phyloP scores from a whole-genome alignment of 768 basidiomycete genomes.

The Mycena kentingensis region DNA sequence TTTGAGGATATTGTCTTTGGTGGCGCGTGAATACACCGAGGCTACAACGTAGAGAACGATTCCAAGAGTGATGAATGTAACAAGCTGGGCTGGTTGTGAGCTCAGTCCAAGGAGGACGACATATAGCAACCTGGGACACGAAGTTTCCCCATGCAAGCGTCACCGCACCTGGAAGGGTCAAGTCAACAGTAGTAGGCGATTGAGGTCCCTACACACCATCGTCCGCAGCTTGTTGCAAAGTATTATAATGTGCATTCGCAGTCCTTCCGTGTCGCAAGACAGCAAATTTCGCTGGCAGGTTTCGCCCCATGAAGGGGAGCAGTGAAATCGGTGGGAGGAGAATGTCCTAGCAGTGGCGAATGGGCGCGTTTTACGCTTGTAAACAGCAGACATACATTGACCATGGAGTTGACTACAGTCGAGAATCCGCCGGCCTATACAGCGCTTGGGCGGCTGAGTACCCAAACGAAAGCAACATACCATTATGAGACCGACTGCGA shows the following conservation, averaged over 20 bases:
- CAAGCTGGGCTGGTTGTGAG: conserved; percentile 34
- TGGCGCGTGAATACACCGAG: conserved; percentile 37
- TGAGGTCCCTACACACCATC: conserved; percentile 38
- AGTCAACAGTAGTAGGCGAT: no score
- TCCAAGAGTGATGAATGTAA: conserved; percentile 44
- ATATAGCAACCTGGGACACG: no score
- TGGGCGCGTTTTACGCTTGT: neutral
- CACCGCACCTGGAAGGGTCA: conserved; percentile 31
- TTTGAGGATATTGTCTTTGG: conserved; percentile 45
- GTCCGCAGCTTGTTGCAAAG: conserved; percentile 42
- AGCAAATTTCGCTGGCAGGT: conserved; percentile 45
- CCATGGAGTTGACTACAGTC: conserved; percentile 42
- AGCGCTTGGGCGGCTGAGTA: conserved; percentile 22
- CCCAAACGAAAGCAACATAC: conserved; percentile 21
- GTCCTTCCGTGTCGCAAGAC: conserved; percentile 38
- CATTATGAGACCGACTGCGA: conserved; percentile 46
- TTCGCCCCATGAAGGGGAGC: conserved; percentile 45
- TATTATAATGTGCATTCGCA: conserved; percentile 39
- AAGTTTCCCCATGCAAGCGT: conserved; percentile 44
- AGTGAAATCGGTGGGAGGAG: conserved; percentile 43
- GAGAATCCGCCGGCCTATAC: conserved; percentile 41
- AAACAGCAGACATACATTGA: conserved; percentile 15
- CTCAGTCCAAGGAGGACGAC: no score
- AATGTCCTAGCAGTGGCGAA: conserved; percentile 33
- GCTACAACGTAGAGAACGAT: conserved; percentile 41